Base-by-base conservation (phyloP, 2,329 filamentous ascomycete genomes). In the Colletotrichum liriopes region DNA sequence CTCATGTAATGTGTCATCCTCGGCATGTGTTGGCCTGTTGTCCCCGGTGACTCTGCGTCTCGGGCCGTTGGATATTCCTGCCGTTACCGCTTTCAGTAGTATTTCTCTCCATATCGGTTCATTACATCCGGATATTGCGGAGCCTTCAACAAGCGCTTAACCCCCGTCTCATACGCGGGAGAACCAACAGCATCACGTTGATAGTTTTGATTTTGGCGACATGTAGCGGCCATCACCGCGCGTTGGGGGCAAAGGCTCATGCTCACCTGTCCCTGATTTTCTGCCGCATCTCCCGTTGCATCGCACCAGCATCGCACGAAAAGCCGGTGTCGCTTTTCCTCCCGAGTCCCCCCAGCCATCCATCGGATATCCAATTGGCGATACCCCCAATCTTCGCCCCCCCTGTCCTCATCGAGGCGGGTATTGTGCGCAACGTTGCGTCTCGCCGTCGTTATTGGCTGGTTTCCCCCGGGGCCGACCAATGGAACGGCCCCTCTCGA, bases 381-480 rank as follows among this genome's bases (percentile, higher is more conserved):
- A 23, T n/a, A 20, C 52, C 45, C 52, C 61, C 35, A 65, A 59
- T n/a, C 20, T n/a, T 23, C 32, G 14, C 49, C 43, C 43, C 43
- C n/a, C 69, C 49, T 63, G 52, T 45, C 47, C 35, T 68, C 70
- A 16, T 59, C 23, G 60, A 61, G 66, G 70, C 67, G 71, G 71
- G 71, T 73, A 73, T 56, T 73, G 71, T 71, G 71, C 71, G 56
- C 55, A 70, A 59, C 52, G 54, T 71, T 32, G 71, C 67, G 41
- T 56, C 51, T 62, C 43, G 66, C 61, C 55, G 35, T 37, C 26
- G 12, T 61, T 43, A 74, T 74, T 74, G 69, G 72, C 61, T 45
- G 29, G 18, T 35, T 29, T 20, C 29, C n/a, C 35, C 55, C 41
- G 62, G 43, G 56, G 18, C 51, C 67, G 49, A 56, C 67, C 67